Conservation (phyloP, 192 early-diverging fungal species). For the Backusella psychrophila region DNA sequence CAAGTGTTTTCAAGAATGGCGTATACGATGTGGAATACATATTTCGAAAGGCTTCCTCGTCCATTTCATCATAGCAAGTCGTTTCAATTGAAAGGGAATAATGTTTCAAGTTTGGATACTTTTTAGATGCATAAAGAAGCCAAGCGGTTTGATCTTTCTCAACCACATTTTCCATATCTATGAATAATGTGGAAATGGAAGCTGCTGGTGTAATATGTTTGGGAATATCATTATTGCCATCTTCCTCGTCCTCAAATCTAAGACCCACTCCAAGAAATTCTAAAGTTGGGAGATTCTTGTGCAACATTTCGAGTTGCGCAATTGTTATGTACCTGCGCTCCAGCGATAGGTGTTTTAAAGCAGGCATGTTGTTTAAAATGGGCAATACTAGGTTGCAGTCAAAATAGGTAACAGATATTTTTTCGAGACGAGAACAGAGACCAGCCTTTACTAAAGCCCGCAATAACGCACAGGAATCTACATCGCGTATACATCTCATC, state of each 20-base stretch:
- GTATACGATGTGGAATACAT: neutral
- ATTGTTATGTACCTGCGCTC: neutral
- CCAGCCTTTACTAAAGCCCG: neutral
- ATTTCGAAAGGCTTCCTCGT: neutral
- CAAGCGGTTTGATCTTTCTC: neutral
- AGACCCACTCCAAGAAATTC: neutral
- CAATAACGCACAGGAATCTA: neutral
- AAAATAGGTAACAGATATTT: neutral
- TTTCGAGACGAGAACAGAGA: neutral
- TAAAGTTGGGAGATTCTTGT: neutral
- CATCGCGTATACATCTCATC: neutral
- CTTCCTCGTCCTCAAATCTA: neutral
- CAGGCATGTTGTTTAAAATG: neutral
- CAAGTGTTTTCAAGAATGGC: neutral
- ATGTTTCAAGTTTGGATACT: neutral
- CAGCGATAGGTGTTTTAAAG: neutral
- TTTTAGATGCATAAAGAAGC: neutral
- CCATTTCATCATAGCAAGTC: neutral
- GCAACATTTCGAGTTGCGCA: neutral
- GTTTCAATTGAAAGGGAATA: neutral
- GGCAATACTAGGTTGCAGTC: neutral
- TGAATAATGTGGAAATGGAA: neutral
- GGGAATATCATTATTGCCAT: neutral
- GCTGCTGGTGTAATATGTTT: neutral
- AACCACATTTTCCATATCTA: neutral